Base-by-base conservation (phyloP, 2,329 filamentous ascomycete species). In the Fusarium sp. region DNA sequence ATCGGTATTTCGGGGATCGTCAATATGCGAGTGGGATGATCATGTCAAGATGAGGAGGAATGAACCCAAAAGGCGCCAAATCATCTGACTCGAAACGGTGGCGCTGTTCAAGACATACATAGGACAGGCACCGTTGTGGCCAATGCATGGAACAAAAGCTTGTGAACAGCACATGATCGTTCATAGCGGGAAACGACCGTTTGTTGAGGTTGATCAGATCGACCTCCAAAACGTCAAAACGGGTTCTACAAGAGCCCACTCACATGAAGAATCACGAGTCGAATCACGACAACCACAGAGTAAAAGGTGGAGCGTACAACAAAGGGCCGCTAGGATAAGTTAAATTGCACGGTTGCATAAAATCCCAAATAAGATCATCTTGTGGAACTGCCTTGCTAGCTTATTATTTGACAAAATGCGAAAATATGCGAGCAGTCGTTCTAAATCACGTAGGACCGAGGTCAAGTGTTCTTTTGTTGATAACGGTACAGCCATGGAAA, bases 211-310 rank as follows among this genome's bases (percentile, higher is more conserved):
- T 51, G 67, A 57, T 41, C 48, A 65, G 45, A 62, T 52, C 56
- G 41, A 47, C 47, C 58, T 50, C 44, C 38, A 57, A 68, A 57
- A 41, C 18, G 41, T 47, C 61, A 63, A 57, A 52, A 55, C 50
- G 52, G 67, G 47, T 38, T 59, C 44, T 34, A 41, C 32, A 59
- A 52, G 39, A 56, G 41, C 51, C 60, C 73, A 60, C 68, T 56
- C 63, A 66, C 52, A 51, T 67, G 58, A 63, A 68, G 52, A 65
- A 78, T 77, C 75, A 77, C 70, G 72, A 45, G 74, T 67, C 70
- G 52, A 66, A 75, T 65, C 75, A 77, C 66, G 60, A 71, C 60
- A 57, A 68, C 68, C 39, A 47, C 52, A 50, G 39, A 52, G 42
- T 18, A 60, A 32, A 55, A 64, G 42, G 60, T 72, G 62, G 68